Evolutionary conservation across 441 rosid species (phyloP).

Genomic region (Omphalea diandra): DNA sequence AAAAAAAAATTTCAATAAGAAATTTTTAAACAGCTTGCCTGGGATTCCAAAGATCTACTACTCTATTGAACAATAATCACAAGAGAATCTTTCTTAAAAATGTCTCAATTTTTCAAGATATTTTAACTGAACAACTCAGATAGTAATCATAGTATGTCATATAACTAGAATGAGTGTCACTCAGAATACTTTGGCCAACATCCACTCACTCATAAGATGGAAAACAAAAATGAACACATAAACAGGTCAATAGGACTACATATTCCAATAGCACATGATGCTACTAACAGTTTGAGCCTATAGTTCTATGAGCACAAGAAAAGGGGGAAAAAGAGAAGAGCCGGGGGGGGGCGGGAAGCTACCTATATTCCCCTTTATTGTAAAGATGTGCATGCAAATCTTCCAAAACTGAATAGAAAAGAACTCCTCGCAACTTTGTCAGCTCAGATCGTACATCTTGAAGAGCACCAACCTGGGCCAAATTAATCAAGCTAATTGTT

Average conservation of each 20-base stretch:
- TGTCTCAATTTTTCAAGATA: not conserved
- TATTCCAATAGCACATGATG: not conserved
- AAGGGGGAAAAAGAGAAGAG: not conserved
- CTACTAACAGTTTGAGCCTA: conserved; percentile 1
- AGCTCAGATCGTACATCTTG: conserved; percentile 99
- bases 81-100: not conserved
- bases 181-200: not conserved
- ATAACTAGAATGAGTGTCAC: conserved; percentile 13
- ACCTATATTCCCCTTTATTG: conserved; percentile 98
- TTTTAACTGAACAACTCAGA: not conserved
- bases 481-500: conserved; percentile 15
- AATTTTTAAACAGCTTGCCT: conserved; percentile 8
- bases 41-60: conserved; percentile 10
- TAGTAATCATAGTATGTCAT: not conserved
- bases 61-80: not conserved
- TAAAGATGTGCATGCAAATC: conserved; percentile 97
- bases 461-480: conserved; percentile 92
- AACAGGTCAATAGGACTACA: not conserved
- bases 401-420: conserved; percentile 86
- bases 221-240: conserved; percentile 4
- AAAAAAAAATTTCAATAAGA: conserved; percentile 20
- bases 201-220: not conserved
- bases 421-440: conserved; percentile 78
- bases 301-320: not conserved
- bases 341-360: not conserved